A percentile compares a stretch with the other conserved stretches of the same genome.
Evolutionary conservation across 345 rosid species (phyloP).

Genomic region (Stellera chamaejasme): DNA sequence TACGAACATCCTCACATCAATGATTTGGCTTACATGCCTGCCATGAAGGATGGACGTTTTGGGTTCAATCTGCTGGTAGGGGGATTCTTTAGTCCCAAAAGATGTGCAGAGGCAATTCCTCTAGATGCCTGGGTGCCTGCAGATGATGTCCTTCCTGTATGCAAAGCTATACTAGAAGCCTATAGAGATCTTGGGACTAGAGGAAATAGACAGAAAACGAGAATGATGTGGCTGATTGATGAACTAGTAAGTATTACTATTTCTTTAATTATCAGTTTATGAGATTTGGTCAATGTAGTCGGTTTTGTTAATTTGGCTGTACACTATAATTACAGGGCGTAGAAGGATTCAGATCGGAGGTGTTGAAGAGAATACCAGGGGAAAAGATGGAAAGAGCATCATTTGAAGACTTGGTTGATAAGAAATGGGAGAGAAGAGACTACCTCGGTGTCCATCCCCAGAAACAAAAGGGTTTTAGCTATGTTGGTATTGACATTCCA

Average conservation of each 20-base stretch:
- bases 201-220: conserved; percentile 76
- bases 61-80: conserved; percentile 85
- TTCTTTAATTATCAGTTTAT: background rate
- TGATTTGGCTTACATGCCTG: conserved; percentile 90
- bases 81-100: conserved; percentile 77
- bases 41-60: conserved; percentile 50
- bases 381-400: conserved; percentile 52
- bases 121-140: conserved; percentile 86
- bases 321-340: conserved; percentile 38
- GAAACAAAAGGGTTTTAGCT: conserved; percentile 74
- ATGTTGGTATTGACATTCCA: conserved; percentile 65
- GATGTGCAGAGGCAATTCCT: conserved; percentile 81
- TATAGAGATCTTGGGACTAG: conserved; percentile 74
- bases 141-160: conserved; percentile 54
- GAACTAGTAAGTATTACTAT: conserved; percentile 54
- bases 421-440: conserved; percentile 72
- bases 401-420: conserved; percentile 45
- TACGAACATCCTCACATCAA: conserved; percentile 94
- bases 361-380: conserved; percentile 56
- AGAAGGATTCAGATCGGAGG: conserved; percentile 73
- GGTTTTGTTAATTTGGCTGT: background rate
- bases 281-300: too few relatives aligned
- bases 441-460: conserved; percentile 70
- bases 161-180: conserved; percentile 70
- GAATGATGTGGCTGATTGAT: conserved; percentile 94